Evolutionary conservation across 805 yeast species (phyloP), one percentile per base, ranked within the genome.

Genomic region (Alloascoidea hylecoeti): DNA sequence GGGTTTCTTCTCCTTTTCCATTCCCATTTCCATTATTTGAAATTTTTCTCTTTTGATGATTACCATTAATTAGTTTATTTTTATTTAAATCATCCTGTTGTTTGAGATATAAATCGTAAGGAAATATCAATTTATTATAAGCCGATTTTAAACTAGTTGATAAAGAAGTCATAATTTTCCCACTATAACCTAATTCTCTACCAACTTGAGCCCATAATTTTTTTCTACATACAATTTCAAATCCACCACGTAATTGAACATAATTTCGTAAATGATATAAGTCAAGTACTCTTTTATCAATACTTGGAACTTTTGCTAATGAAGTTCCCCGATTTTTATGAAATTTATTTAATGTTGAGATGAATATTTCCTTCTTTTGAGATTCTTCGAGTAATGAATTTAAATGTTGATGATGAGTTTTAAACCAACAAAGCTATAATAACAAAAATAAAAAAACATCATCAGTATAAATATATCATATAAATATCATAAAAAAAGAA

Each of bases 131-230:
- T 42, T 68, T 65, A 41, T 65, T 63, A 48, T 77, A 78, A 1
- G 80, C 70, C 1, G 72, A 55, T 48, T 78, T 72, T 42, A 81
- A 57, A 1, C 85, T 69, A 13, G 85, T 70, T 12, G 84, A 75
- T 35, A 80, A 53, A 9, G 85, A 76, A 19, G 82, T 75, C 70
- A 78, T 75, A 38, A 76, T 74, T 46, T 74, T 68, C 2, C 84
- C 85, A 19, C 73, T 68, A 51, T 76, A 80, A 0, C 94, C 94
- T 37, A 84, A 57, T 47, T 82, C 94, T 39, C 86, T 63, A 12
- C 89, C 89, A 5, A 84, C 69, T 49, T 80, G 85, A 1, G 85
- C 85, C 95, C 95, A 84, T 35, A 72, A 61, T 48, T 80, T 79
- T 40, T 68, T 68, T 39, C 66, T 55, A 35, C 79, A 70, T n/a